Conservation (phyloP, 495 filamentous ascomycete genomes). For the Hypoxylon rickii region DNA sequence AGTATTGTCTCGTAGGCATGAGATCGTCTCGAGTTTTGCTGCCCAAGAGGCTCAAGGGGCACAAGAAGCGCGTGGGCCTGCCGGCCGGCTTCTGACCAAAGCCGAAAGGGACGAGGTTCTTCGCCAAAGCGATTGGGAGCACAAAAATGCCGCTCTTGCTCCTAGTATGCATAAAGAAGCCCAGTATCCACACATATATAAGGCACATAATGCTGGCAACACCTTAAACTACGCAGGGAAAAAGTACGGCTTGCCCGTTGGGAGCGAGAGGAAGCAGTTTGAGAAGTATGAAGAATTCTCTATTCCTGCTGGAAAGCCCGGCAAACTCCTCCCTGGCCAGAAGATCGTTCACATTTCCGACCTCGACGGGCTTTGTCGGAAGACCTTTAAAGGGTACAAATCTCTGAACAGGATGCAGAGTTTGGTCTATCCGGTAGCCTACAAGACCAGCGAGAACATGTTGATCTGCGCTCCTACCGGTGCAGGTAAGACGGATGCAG, state of each 20-base stretch:
- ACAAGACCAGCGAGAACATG: constrained; percentile 97
- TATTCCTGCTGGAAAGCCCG: constrained; percentile 83
- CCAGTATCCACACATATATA: constrained; percentile 93
- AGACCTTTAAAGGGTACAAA: constrained; percentile 95
- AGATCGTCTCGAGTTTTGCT: constrained; percentile 55
- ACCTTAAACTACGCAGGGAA: constrained; percentile 73
- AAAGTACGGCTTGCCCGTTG: constrained; percentile 74
- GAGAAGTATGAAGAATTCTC: constrained; percentile 84
- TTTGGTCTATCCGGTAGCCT: constrained; percentile 91
- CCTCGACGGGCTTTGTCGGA: constrained; percentile 85
- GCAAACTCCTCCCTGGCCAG: constrained; percentile 67
- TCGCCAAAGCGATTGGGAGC: constrained; percentile 73
- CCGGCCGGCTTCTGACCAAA: constrained; percentile 68
- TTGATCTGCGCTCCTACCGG: constrained; percentile 97
- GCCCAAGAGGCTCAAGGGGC: constrained; percentile 40
- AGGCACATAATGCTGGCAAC: constrained; percentile 78
- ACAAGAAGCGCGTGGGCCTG: constrained; percentile 52
- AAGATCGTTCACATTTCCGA: constrained; percentile 77
- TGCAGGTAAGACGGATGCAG: constrained; percentile 97
- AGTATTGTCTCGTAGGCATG: constrained; percentile 70
- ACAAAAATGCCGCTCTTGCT: constrained; percentile 75
- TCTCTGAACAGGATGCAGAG: constrained; percentile 97
- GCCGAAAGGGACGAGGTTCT: constrained; percentile 78
- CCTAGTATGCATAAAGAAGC: constrained; percentile 63
- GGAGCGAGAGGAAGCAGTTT: constrained; percentile 58